These are phyloP conservation scores for Helenozyma baotianmanensis DNA, from an alignment of 805 yeast species.

Conservation along the genomic window DNA sequence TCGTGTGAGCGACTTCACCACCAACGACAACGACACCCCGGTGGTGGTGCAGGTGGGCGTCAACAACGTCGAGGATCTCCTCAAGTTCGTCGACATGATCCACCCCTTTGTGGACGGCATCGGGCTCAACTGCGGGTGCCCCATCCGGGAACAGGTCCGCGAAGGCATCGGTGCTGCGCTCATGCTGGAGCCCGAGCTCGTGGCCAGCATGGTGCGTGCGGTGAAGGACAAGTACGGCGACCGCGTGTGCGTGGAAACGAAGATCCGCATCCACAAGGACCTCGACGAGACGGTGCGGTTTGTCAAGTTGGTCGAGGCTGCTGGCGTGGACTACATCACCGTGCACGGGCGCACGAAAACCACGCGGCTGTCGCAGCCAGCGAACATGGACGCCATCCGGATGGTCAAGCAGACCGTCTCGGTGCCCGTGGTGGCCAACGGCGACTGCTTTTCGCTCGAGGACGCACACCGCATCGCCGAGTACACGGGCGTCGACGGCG, in stretches of 20 bases:
- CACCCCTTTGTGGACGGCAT: slow-evolving; percentile 88
- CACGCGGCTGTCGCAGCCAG: slow-evolving; percentile 82
- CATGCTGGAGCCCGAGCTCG: slow-evolving; percentile 76
- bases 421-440: slow-evolving; percentile 93
- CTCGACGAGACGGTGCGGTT: slow-evolving; percentile 66
- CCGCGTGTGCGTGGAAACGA: slow-evolving; percentile 76
- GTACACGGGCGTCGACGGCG: slow-evolving; percentile 78
- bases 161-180: slow-evolving; percentile 98
- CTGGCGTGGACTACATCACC: slow-evolving; percentile 91
- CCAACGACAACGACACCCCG: slow-evolving; percentile 64
- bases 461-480: slow-evolving; percentile 64
- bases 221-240: slow-evolving; percentile 75
- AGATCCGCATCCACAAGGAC: slow-evolving; percentile 83
- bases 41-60: slow-evolving; percentile 89
- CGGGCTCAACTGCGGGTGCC: slow-evolving; percentile 96
- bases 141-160: slow-evolving; percentile 87
- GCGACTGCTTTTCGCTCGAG: slow-evolving; percentile 74
- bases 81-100: slow-evolving; percentile 84
- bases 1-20: slow-evolving; percentile 77
- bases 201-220: slow-evolving; percentile 77
- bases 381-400: slow-evolving; percentile 76
- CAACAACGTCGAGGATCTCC: slow-evolving; percentile 74
- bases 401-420: slow-evolving; percentile 48
- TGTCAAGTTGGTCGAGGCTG: slow-evolving; percentile 68
- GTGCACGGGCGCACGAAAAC: slow-evolving; percentile 89